Base-by-base conservation (phyloP, 192 early-diverging fungal genomes). In the Gryganskiella cystojenkinii region DNA sequence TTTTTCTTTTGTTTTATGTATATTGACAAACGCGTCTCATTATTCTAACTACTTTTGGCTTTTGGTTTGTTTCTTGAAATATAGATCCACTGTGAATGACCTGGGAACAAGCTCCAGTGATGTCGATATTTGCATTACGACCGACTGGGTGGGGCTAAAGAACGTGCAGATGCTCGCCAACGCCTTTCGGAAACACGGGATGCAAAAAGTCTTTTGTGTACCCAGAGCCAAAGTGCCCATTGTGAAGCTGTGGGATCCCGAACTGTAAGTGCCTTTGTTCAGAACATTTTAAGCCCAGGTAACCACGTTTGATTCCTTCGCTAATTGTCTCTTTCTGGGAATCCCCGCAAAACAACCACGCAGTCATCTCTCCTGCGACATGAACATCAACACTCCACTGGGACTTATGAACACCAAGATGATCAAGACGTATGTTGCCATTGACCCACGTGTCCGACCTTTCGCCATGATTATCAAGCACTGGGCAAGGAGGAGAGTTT, bases 81-180 rank as follows among this genome's bases (percentile, higher is more conserved):
- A 46, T 58, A 94, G 92, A 31, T 97, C 96, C 6, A 93, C 95
- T 0, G 89, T 93, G 34, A 98, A 96, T 81, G 91, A 92, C 43
- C 83, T 99, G 27, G 96, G 93, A 24, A 95, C 94, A 0, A 86
- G 82, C 40, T 80, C 80, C 20, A 94, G 92, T 42, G 97, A 99
- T 79, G 93, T 99, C 11, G 97, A 99, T 80, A 84, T 99, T 24
- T 96, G 95, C 70, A 80, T 99, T 58, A 94, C 90, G n/a, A 97
- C 96, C 1, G 81, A 87, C 24, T 93, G 92, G 88, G 83, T 86
- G 28, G 94, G 94, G 67, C 79, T 93, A 20, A 83, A 87, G 56
- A 86, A 92, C 58, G 88, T 98, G 61, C 86, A 87, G 67, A 85
- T 90, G 51, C 68, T 98, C 46, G 94, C 91, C 27, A 86, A 84